Base-by-base conservation (phyloP, 148 eudicot species). In the Persicaria maculosa region DNA sequence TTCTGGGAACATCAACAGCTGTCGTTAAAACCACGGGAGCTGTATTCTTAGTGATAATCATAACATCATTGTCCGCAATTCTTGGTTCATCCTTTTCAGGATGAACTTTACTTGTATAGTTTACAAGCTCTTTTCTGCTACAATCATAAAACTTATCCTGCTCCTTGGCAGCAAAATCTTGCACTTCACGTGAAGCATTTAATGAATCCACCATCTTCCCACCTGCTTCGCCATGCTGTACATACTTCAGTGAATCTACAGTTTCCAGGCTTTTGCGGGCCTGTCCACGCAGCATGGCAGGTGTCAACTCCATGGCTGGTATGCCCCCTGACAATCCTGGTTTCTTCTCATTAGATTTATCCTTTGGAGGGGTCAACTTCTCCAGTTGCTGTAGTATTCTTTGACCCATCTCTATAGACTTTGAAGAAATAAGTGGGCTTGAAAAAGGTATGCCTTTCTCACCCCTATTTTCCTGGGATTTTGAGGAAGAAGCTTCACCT, bases 371-470 rank as follows among this genome's bases (percentile, higher is more conserved):
- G 53, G 79, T 81, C 55, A 89, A 31, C 74, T 83, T 90, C 68
- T 95, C 93, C 75, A 92, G 92, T 16, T 89, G 90, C 80, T 88
- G 83, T 62, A 92, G 83, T 74, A 90, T 96, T 78, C 81, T 90
- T 68, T 85, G 74, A 76, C 97, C 97, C 83, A 76, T 88, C 80
- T 89, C 89, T 72, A 81, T 79, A 47, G 99, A 92, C 75, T 86
- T 84, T 7, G 93, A 80, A 77, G 97, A 89, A 82, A 89, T 89
- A 83, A 68, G 84, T 44, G 80, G 74, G 70, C 9, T 65, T 65
- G 70, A 65, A 15, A 65, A 14, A 80, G 83, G 81, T 62, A 64
- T 72, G 67, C 77, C 70, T 16, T 76, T 75, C 73, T 83, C 80
- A 65, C 68, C 44, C 80, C 44, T 79, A 61, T 81, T 83, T 44